phyloP scores from a whole-genome alignment of 805 yeast species.

The Ogataea neopini region DNA sequence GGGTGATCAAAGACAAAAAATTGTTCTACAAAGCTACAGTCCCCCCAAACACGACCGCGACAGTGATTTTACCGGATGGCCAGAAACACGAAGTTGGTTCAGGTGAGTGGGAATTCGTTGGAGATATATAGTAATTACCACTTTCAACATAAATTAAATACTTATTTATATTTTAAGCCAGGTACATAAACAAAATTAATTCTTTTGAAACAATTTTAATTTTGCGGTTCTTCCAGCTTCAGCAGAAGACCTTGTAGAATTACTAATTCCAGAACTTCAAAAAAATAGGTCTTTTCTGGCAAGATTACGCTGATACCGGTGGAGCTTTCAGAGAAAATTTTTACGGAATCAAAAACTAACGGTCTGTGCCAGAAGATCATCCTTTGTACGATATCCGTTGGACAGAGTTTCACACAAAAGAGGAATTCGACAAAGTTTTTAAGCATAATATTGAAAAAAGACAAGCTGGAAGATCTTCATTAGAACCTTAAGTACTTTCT shows the following conservation, averaged over 20 bases:
- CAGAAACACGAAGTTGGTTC: conserved; percentile 15
- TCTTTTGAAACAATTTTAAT: conserved; percentile 40
- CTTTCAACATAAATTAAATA: too few species aligned
- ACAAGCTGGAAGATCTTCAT: background rate
- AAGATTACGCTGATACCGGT: conserved; percentile 35
- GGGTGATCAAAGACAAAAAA: conserved; percentile 10
- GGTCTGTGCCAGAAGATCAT: conserved; percentile 21
- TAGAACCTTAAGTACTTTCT: background rate
- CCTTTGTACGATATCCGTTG: conserved; percentile 29
- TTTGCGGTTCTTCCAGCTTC: conserved; percentile 39
- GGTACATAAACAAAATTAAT: too few species aligned
- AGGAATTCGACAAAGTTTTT: conserved; percentile 22
- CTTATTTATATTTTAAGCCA: too few species aligned
- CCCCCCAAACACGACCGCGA: conserved; percentile 16
- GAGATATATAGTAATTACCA: background rate
- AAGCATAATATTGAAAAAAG: background rate
- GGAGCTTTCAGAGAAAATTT: conserved; percentile 40
- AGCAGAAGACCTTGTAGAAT: conserved; percentile 39
- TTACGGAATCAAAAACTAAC: conserved; percentile 27
- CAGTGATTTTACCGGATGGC: conserved; percentile 19
- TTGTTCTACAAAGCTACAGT: conserved; percentile 13
- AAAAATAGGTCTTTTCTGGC: conserved; percentile 36
- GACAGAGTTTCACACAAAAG: conserved; percentile 26
- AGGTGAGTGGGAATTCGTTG: conserved; percentile 8
- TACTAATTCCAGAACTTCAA: conserved; percentile 40